Conservation (phyloP, 345 rosid species). For the Gossypium ekmanianum region DNA sequence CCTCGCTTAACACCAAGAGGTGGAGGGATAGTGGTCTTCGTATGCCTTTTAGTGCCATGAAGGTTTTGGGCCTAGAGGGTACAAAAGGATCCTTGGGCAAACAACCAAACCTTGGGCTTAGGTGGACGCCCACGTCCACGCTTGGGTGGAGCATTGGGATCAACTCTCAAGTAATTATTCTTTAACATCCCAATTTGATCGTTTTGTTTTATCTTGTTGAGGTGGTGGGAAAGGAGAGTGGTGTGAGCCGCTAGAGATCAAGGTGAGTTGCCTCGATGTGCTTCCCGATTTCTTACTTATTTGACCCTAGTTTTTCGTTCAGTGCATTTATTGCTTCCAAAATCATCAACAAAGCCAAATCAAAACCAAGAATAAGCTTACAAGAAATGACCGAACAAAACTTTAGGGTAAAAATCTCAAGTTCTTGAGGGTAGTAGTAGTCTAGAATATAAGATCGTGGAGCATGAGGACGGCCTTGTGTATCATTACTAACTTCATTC, state of each 20-base stretch:
- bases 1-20: slow-evolving; percentile 42
- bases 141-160: slow-evolving; percentile 71
- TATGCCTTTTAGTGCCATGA: slow-evolving; percentile 30
- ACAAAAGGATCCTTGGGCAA: slow-evolving; percentile 63
- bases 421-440: slow-evolving; percentile 1
- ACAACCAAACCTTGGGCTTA: slow-evolving; percentile 57
- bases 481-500: not conserved
- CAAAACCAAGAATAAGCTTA: not conserved
- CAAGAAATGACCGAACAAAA: not conserved
- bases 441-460: slow-evolving; percentile 23
- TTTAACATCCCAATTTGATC: slow-evolving; percentile 62
- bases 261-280: slow-evolving; percentile 56
- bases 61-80: slow-evolving; percentile 21
- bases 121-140: slow-evolving; percentile 96
- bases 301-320: slow-evolving; percentile 47
- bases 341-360: slow-evolving; percentile 46
- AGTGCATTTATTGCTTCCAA: slow-evolving; percentile 66
- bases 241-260: slow-evolving; percentile 57
- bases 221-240: slow-evolving; percentile 57
- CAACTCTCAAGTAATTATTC: slow-evolving; percentile 74
- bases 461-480: slow-evolving; percentile 5
- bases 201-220: slow-evolving; percentile 56
- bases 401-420: too few relatives aligned
- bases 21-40: not conserved
- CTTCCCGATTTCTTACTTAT: slow-evolving; percentile 51